These are phyloP conservation scores for Arthrobotrys entomopaga DNA, from an alignment of 2,329 filamentous ascomycete genomes.

Conservation along the genomic window DNA sequence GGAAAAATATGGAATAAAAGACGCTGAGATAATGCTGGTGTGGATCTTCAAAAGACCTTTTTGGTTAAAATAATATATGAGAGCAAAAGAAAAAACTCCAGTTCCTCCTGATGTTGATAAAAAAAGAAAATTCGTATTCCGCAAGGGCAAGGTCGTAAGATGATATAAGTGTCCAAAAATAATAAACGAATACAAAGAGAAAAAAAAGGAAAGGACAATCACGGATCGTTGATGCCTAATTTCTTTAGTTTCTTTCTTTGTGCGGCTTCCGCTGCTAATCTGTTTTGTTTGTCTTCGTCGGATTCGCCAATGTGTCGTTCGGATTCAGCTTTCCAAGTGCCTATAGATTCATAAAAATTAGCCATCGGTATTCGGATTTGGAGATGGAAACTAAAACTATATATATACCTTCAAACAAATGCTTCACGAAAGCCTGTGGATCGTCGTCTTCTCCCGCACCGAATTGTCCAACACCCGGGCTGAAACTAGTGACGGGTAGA, in stretches of 20 bases:
- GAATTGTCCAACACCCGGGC: conserved; percentile 93
- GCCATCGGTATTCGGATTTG: conserved; percentile 1
- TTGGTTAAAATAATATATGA: neutral
- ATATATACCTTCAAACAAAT: conserved; percentile 82
- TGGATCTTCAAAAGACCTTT: too few species aligned
- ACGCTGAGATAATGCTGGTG: too few species aligned
- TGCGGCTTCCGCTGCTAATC: conserved; percentile 24
- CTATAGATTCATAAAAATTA: conserved; percentile 62
- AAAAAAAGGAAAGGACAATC: conserved; percentile 1
- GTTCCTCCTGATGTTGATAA: neutral
- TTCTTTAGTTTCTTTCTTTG: conserved; percentile 22
- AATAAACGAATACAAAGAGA: conserved; percentile 3
- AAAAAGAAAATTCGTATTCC: conserved; percentile 32
- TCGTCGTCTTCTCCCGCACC: conserved; percentile 86
- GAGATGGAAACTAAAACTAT: neutral
- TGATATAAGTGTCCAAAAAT: neutral
- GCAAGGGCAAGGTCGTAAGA: conserved; percentile 13
- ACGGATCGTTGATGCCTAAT: conserved; percentile 31
- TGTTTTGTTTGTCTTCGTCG: conserved; percentile 48
- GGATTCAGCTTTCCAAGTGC: conserved; percentile 79
- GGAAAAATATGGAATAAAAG: neutral
- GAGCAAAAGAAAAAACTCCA: neutral
- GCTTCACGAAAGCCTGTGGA: conserved; percentile 96
- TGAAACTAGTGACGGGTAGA: conserved; percentile 96
- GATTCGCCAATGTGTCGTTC: conserved; percentile 74